phyloP scores from a whole-genome alignment of 768 basidiomycete genomes.

The Bullera alba region DNA sequence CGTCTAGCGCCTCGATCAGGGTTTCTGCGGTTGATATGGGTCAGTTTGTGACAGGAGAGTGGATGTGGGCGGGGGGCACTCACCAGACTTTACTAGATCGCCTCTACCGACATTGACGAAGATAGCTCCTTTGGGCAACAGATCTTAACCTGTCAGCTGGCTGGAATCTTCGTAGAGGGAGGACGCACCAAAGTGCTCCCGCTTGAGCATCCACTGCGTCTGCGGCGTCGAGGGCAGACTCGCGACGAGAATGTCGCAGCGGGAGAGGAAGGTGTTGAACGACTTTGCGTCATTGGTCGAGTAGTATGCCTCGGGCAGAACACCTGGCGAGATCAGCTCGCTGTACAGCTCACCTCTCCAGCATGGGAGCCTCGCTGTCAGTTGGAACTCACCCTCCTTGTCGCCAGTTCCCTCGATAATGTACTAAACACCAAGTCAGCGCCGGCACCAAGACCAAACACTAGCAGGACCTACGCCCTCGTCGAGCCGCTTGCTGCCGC shows the following conservation, averaged over 20 bases:
- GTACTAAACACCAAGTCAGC: slow-evolving; percentile 15
- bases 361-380: neutral
- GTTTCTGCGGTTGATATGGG: slow-evolving; percentile 17
- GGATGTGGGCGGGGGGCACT: slow-evolving; percentile 2
- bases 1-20: slow-evolving; percentile 20
- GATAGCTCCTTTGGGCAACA: slow-evolving; percentile 39
- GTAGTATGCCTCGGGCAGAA: slow-evolving; percentile 39
- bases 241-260: slow-evolving; percentile 42
- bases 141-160: too few relatives aligned
- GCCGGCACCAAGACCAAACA: neutral
- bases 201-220: slow-evolving; percentile 29
- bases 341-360: neutral
- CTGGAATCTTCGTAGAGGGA: neutral
- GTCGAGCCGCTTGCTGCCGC: slow-evolving; percentile 32
- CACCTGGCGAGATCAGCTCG: slow-evolving; percentile 15
- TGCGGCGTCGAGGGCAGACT: slow-evolving; percentile 40
- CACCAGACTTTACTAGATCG: slow-evolving; percentile 42
- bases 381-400: slow-evolving; percentile 38
- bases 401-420: slow-evolving; percentile 45
- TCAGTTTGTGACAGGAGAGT: neutral
- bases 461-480: slow-evolving; percentile 28
- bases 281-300: slow-evolving; percentile 31
- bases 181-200: slow-evolving; percentile 38
- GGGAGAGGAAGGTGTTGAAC: slow-evolving; percentile 38
- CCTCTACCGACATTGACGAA: slow-evolving; percentile 48